Evolutionary conservation across 1,139 yeast genomes (phyloP), one percentile per base, ranked within the genome.

Genomic region (Saccharomyces hybrid): DNA sequence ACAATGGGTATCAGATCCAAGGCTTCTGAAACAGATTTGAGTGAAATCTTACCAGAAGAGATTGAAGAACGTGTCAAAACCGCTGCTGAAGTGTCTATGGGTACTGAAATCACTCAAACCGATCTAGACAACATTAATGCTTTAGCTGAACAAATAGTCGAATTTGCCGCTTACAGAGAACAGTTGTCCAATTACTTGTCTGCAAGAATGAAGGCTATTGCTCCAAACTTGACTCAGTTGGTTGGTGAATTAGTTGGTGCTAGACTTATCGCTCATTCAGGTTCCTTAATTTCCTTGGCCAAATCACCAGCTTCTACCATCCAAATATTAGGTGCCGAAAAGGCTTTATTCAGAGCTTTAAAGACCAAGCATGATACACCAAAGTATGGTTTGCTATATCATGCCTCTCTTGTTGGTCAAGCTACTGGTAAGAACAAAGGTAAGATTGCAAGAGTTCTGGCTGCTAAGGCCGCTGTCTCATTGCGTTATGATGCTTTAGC

Each of bases 241-340:
- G 95, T 93, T 65, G 99, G 99, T 70, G 99, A 93, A 77, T 83
- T 95, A 67, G 96, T 93, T 57, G 99, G 99, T 74, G 99, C 99
- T 56, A 84, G 99, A 76, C 82, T 93, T 70, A 95, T 93, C 71
- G 93, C 99, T 52, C 99, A 95, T 70, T 89, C 98, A 55, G 99
- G 99, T 70, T 88, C 96, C 64, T 79, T 93, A 68, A 85, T 93
- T 66, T 88, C 93, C 63, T 80, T 93, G 67, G 95, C 99, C 60
- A 93, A 93, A 78, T 95, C 96, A 61, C 98, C 99, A 64, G 98
- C 99, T 62, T 93, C 99, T 34, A 93, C 99, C 57, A 89, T 95
- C 60, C 99, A 95, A 80, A 93, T 95, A 68, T 82, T 95, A 71
- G 99, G 99, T 76, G 99, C 99, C 63, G 99, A 95, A 77, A 95